Conservation (phyloP, 768 basidiomycete genomes). For the Mycena leptocephala region DNA sequence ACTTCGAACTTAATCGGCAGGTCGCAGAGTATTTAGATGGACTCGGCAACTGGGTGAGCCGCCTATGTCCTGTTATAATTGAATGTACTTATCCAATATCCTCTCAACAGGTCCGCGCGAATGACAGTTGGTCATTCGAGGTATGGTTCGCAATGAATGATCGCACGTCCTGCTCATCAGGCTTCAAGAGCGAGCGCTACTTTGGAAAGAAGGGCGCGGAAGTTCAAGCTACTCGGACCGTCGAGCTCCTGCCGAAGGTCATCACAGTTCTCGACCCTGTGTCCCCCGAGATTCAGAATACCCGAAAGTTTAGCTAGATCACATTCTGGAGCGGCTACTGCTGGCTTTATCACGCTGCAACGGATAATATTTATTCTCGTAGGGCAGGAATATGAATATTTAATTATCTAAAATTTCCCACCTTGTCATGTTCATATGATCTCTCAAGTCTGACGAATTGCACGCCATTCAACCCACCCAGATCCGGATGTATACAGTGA, state of each 20-base stretch:
- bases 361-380: no score
- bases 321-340: no score
- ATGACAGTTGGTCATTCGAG: slow-evolving; percentile 1
- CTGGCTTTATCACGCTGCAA: no score
- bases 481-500: no score
- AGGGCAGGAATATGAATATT: no score
- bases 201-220: not conserved
- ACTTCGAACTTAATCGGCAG: not conserved
- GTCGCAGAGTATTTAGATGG: not conserved
- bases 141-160: not conserved
- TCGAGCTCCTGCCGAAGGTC: slow-evolving; percentile 2
- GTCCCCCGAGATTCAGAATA: no score
- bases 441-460: no score
- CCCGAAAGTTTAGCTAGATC: no score
- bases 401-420: no score
- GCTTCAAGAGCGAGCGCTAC: not conserved
- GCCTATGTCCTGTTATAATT: not conserved
- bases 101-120: not conserved
- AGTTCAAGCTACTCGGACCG: not conserved
- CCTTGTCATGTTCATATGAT: no score
- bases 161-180: not conserved
- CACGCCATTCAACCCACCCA: no score
- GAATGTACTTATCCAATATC: not conserved
- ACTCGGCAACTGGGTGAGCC: slow-evolving; percentile 1
- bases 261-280: not conserved